Evolutionary conservation across 495 filamentous ascomycete genomes (phyloP).

Genomic region (Jackrogersella multiformis): DNA sequence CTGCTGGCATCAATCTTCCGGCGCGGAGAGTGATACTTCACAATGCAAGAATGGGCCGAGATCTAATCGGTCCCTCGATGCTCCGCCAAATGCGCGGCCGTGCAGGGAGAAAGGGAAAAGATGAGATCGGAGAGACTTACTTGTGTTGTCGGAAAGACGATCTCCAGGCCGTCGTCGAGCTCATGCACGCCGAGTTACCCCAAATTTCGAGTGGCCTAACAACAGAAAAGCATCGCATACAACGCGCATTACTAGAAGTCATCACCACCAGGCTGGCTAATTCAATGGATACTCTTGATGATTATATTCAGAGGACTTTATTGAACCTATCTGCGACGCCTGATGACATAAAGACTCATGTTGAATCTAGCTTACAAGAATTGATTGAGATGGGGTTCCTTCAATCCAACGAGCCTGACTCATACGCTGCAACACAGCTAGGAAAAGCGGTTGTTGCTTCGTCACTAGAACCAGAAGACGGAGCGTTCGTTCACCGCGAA

Average conservation of each 20-base stretch:
- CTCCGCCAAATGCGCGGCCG: constrained; percentile 84
- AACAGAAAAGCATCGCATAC: constrained; percentile 73
- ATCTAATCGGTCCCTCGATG: constrained; percentile 78
- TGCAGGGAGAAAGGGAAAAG: constrained; percentile 84
- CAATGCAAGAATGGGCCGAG: constrained; percentile 78
- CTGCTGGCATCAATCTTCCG: constrained; percentile 82
- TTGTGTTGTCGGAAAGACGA: constrained; percentile 78
- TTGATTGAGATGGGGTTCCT: constrained; percentile 66
- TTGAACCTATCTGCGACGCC: constrained; percentile 63
- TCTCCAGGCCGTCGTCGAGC: constrained; percentile 71
- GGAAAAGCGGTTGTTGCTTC: constrained; percentile 80
- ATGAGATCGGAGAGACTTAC: constrained; percentile 82
- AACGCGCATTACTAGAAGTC: constrained; percentile 77
- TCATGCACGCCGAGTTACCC: constrained; percentile 79
- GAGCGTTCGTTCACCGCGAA: constrained; percentile 77
- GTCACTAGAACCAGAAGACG: constrained; percentile 77
- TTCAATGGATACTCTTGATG: constrained; percentile 71
- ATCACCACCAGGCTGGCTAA: constrained; percentile 77
- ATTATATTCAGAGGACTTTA: constrained; percentile 76
- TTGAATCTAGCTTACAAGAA: constrained; percentile 64
- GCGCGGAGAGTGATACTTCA: constrained; percentile 83
- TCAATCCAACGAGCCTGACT: constrained; percentile 57
- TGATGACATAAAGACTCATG: constrained; percentile 56
- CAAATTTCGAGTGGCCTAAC: constrained; percentile 74
- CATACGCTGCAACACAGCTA: constrained; percentile 69